Evolutionary conservation across 371 early-diverging fungal genomes (phyloP).

Genomic region (Mortierella sp.): DNA sequence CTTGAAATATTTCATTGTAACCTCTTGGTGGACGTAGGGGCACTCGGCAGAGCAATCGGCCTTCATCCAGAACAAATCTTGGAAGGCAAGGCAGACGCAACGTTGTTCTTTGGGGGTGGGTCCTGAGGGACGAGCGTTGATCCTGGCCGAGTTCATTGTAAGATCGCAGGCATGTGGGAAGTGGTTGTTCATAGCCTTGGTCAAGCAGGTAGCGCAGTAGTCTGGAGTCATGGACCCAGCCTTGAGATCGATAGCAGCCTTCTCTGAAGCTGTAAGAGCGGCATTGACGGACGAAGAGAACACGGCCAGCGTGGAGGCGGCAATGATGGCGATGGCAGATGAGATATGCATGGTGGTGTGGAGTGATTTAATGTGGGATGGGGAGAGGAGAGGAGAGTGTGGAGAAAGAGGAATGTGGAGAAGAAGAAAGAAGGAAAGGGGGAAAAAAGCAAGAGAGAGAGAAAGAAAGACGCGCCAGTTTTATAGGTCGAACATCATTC

Average conservation of each 20-base stretch:
- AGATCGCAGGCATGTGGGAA: slow-evolving; percentile 45
- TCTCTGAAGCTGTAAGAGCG: slow-evolving; percentile 26
- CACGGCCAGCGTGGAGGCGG: slow-evolving; percentile 25
- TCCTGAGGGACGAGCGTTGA: slow-evolving; percentile 27
- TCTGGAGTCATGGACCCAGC: slow-evolving; percentile 14
- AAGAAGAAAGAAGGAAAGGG: no score
- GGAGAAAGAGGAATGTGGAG: no score
- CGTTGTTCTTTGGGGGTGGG: slow-evolving; percentile 27
- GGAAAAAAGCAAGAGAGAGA: no score
- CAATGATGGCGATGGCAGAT: slow-evolving; percentile 18
- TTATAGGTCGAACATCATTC: no score
- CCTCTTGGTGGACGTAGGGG: slow-evolving; percentile 22
- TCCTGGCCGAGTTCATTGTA: slow-evolving; percentile 16
- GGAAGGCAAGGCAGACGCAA: slow-evolving; percentile 45
- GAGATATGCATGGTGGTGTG: slow-evolving; percentile 35
- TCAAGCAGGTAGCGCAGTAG: slow-evolving; percentile 35
- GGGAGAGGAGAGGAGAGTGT: no score
- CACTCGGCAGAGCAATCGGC: slow-evolving; percentile 49
- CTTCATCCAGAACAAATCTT: slow-evolving; percentile 51
- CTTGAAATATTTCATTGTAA: slow-evolving; percentile 37
- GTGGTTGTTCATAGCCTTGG: slow-evolving; percentile 53
- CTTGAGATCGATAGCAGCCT: slow-evolving; percentile 10
- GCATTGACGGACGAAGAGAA: slow-evolving; percentile 26
- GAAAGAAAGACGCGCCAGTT: no score
- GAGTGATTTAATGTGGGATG: no score